Evolutionary conservation across 2,329 filamentous ascomycete genomes (phyloP).

Genomic region (Neonectria faginata): DNA sequence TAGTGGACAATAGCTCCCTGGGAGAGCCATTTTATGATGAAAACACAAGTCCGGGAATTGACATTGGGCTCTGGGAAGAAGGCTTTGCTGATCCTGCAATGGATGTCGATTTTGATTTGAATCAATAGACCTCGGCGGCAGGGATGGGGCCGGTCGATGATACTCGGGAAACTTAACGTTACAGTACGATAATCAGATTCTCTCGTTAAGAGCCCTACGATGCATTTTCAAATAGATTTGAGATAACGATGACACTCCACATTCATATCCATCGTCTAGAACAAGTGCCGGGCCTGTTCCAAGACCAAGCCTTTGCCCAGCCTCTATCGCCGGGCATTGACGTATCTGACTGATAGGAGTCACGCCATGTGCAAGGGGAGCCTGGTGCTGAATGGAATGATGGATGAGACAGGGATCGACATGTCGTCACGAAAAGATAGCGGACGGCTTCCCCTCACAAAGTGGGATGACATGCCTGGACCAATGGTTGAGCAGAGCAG

Average conservation of each 20-base stretch:
- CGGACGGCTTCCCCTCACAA: not conserved
- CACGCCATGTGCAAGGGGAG: not conserved
- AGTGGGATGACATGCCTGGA: not conserved
- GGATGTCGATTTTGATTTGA: slow-evolving; percentile 49
- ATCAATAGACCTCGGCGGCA: slow-evolving; percentile 39
- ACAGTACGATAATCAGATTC: not conserved
- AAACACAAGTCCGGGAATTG: slow-evolving; percentile 44
- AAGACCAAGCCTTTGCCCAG: too few species aligned
- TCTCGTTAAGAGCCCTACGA: too few species aligned
- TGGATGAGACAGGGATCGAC: not conserved
- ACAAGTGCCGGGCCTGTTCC: not conserved
- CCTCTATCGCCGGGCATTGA: not conserved
- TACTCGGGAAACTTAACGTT: not conserved
- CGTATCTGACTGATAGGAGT: not conserved
- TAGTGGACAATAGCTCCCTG: slow-evolving; percentile 46
- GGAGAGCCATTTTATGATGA: slow-evolving; percentile 48
- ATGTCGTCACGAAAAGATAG: not conserved
- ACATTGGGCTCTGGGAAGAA: slow-evolving; percentile 54
- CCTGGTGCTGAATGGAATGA: not conserved
- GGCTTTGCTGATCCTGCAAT: slow-evolving; percentile 53
- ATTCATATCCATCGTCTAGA: too few species aligned
- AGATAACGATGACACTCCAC: too few species aligned
- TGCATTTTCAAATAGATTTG: too few species aligned
- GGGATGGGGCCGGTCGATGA: slow-evolving; percentile 17
- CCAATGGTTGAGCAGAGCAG: not conserved